Conservation (phyloP, 2,329 filamentous ascomycete genomes). For the Sporothrix brunneoviolacea region DNA sequence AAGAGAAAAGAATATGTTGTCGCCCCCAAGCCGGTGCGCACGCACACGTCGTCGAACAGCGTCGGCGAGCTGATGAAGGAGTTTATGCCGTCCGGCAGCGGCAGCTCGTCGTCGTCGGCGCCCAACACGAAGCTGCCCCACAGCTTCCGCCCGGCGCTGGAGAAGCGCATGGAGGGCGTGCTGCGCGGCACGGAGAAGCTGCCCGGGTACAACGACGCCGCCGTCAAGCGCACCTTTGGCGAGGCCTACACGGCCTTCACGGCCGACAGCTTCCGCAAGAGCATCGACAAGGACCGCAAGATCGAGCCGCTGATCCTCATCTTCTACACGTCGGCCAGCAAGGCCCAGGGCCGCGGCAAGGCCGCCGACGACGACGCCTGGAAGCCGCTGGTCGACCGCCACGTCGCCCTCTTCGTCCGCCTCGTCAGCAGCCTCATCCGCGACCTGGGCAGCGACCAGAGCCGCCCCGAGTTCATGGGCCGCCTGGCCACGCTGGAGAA, state of each 20-base stretch:
- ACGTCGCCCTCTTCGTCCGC: constrained; percentile 89
- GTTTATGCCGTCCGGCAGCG: constrained; percentile 45
- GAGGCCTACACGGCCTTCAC: constrained; percentile 92
- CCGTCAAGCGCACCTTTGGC: constrained; percentile 88
- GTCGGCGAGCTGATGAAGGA: constrained; percentile 86
- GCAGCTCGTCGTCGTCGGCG: constrained; percentile 36
- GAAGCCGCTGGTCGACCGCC: constrained; percentile 87
- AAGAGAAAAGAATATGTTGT: constrained; percentile 83
- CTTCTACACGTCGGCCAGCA: constrained; percentile 91
- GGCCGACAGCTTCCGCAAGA: constrained; percentile 78
- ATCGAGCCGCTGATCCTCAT: constrained; percentile 91
- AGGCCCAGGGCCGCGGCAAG: constrained; percentile 71
- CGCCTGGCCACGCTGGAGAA: constrained; percentile 78
- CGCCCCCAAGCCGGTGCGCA: constrained; percentile 32
- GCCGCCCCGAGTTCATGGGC: constrained; percentile 75
- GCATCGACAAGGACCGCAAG: constrained; percentile 87
- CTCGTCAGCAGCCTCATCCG: constrained; percentile 73
- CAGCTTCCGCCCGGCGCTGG: constrained; percentile 44
- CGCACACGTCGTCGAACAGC: constrained; percentile 46
- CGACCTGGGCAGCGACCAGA: constrained; percentile 76
- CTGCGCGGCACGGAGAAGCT: constrained; percentile 75
- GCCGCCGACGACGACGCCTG: constrained; percentile 74
- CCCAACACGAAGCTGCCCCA: constrained; percentile 55
- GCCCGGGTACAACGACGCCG: constrained; percentile 83
- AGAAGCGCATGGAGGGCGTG: constrained; percentile 73